Percentiles rank a stretch among this genome's conserved stretches.
Conservation (phyloP, 495 filamentous ascomycete genomes). For the Neurospora terricola region DNA sequence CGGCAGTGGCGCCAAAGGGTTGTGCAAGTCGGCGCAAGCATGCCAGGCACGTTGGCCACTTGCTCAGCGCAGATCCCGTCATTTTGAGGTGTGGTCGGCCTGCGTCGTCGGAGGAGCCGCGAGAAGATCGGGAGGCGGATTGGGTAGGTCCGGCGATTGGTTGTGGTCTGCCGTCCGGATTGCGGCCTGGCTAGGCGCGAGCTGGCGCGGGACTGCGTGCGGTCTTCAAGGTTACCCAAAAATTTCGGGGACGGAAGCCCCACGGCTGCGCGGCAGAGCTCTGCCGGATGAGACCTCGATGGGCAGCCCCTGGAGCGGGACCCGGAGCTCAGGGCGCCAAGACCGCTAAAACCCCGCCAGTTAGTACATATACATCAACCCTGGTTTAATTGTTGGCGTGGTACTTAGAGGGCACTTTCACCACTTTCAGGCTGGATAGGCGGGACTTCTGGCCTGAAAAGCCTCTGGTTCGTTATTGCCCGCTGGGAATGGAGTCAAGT, state of each 20-base stretch:
- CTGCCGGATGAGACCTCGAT: background rate
- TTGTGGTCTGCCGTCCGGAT: background rate
- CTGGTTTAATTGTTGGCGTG: too few relatives aligned
- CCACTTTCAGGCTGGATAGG: too few relatives aligned
- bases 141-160: background rate
- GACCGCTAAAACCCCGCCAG: background rate
- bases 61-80: slow-evolving; percentile 10
- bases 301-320: background rate
- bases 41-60: slow-evolving; percentile 19
- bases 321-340: background rate
- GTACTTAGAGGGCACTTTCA: too few relatives aligned
- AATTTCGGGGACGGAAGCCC: background rate
- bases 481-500: too few relatives aligned
- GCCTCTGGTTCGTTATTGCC: too few relatives aligned
- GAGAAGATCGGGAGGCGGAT: background rate
- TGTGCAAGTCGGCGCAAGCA: slow-evolving; percentile 19
- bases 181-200: background rate
- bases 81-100: slow-evolving; percentile 4
- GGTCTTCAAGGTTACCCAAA: background rate
- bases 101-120: background rate
- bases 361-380: too few relatives aligned
- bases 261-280: background rate
- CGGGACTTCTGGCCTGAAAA: too few relatives aligned
- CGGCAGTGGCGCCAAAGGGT: slow-evolving; percentile 9
- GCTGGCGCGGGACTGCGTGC: background rate